phyloP scores from a whole-genome alignment of 164 flowering plant genomes.

The Annona squamosa region DNA sequence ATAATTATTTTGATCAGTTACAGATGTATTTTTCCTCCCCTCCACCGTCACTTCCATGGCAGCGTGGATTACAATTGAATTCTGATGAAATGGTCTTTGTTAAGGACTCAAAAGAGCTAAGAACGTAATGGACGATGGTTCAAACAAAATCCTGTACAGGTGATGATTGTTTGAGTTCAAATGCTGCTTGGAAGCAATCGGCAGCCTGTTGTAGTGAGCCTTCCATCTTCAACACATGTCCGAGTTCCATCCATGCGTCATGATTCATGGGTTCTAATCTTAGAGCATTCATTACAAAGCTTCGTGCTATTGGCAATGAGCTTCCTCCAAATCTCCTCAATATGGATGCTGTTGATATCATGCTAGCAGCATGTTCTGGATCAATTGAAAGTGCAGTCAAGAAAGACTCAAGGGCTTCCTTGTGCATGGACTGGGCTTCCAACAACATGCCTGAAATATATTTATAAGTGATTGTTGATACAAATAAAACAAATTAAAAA shows the following conservation, averaged over 20 bases:
- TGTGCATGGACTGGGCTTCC: conserved; percentile 50
- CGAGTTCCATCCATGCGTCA: conserved; percentile 82
- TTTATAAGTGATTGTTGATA: not conserved
- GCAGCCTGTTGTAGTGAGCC: conserved; percentile 76
- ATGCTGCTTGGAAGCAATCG: conserved; percentile 87
- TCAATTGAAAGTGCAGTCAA: conserved; percentile 68
- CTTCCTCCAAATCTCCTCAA: conserved; percentile 43
- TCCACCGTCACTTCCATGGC: not conserved
- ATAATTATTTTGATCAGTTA: too few relatives aligned
- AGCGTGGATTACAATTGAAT: not conserved
- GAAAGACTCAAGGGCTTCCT: conserved; percentile 78
- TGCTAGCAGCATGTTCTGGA: conserved; percentile 74
- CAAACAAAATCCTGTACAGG: conserved; percentile 58
- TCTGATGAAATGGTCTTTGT: not conserved
- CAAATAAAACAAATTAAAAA: not conserved
- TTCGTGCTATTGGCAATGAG: conserved; percentile 61
- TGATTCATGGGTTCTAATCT: conserved; percentile 77
- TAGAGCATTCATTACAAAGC: conserved; percentile 76
- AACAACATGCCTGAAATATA: conserved; percentile 45
- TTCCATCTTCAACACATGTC: conserved; percentile 69
- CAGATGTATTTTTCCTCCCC: too few relatives aligned
- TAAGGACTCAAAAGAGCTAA: not conserved
- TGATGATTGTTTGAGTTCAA: conserved; percentile 67
- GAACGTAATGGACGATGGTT: conserved; percentile 1
- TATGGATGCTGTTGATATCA: conserved; percentile 69